Conservation (phyloP, 345 rosid genomes). For the Gynandropsis gynandra region DNA sequence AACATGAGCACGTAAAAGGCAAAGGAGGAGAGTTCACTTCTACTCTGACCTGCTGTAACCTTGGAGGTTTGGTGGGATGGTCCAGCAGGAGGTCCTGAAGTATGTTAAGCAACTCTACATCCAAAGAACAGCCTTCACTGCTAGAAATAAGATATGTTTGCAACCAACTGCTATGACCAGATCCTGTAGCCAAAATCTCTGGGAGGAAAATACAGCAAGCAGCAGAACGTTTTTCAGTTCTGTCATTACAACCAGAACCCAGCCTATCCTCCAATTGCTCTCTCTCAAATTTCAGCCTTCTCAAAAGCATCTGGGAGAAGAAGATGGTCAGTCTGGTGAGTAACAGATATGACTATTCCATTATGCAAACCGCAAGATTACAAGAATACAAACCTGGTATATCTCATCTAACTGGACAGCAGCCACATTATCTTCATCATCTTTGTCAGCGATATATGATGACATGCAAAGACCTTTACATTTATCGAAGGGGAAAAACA, state of each 20-base stretch:
- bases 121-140: conserved; percentile 56
- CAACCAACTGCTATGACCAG: conserved; percentile 50
- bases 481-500: not conserved
- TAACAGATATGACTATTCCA: not conserved
- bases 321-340: conserved; percentile 19
- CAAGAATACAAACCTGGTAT: conserved; percentile 43
- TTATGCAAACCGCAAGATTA: conserved; percentile 5
- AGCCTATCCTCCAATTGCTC: conserved; percentile 32
- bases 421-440: conserved; percentile 30
- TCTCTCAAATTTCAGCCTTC: conserved; percentile 58
- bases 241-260: conserved; percentile 23
- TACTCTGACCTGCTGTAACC: conserved; percentile 40
- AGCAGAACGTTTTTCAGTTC: conserved; percentile 26
- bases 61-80: conserved; percentile 30
- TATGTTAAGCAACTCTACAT: conserved; percentile 56
- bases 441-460: conserved; percentile 42
- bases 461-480: conserved; percentile 71
- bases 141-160: conserved; percentile 47
- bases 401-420: conserved; percentile 57
- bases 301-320: conserved; percentile 49
- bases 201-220: conserved; percentile 49
- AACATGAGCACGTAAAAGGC: not conserved
- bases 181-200: conserved; percentile 40
- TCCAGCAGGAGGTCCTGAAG: conserved; percentile 48
- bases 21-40: not conserved